Evolutionary conservation across 768 basidiomycete genomes (phyloP), one percentile per base, ranked within the genome.

Genomic region (Russula foetens): DNA sequence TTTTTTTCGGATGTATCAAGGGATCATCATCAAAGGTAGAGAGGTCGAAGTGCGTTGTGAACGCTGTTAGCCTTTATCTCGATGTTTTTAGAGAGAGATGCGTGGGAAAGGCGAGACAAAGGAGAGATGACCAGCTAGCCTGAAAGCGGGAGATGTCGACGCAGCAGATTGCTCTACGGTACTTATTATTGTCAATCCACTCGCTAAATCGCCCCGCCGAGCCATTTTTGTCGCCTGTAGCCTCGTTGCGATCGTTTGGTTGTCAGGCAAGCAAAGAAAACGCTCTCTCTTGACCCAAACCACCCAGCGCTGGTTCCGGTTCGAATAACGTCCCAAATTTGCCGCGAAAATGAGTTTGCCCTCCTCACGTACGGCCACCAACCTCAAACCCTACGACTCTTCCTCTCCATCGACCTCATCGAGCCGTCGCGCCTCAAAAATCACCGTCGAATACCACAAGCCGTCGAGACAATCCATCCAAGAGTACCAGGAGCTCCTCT

Each of bases 381-480:
- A 66, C 64, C 62, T 58, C 50, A 66, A 66, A 15, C 56, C 64
- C 29, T 63, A 54, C 57, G 62, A 63, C 51, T 29, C 53, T n/a
- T 46, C 58, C 57, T 50, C 64, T 23, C 31, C 61, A 28, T 29
- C 61, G 15, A 56, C 38, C 41, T 44, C 62, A 29, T 53, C 58
- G 7, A 65, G 48, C 53, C 64, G 64, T 52, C 64, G 64, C 21
- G 35, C 52, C 14, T 66, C 64, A 35, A 64, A 64, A 57, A 60
- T 66, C 57, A 84, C 86, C 17, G 77, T 92, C 71, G 86, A 91
- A 69, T 86, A 88, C 71, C 84, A 88, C 74, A 77, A 84, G 19
- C 88, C 88, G 2, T 85, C 84, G 12, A 75, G 87, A 46, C 82
- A 87, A 71, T 86, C 84, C 65, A 84, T 90, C 62, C 86, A 86